These are phyloP conservation scores for Eimeria nieschulzi DNA, from an alignment of 169 alveolate species.

Conservation along the genomic window DNA sequence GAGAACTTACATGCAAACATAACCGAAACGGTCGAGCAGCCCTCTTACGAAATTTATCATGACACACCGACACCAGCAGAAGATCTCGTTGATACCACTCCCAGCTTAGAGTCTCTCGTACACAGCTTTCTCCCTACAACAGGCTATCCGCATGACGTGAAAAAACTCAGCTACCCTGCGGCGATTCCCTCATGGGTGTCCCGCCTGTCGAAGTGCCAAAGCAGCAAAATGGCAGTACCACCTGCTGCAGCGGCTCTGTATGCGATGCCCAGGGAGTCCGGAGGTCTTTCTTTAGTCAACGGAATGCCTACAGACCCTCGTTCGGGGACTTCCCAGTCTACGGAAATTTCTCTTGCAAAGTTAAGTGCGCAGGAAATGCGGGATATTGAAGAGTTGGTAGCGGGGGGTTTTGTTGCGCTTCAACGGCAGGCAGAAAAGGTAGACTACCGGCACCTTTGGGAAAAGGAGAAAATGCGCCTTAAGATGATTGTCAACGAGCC, in stretches of 20 bases:
- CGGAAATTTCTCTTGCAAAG: conserved; percentile 35
- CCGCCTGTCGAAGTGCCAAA: conserved; percentile 36
- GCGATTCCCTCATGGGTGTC: conserved; percentile 43
- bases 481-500: conserved; percentile 54
- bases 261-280: conserved; percentile 43
- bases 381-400: conserved; percentile 44
- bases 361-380: conserved; percentile 32
- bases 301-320: conserved; percentile 65
- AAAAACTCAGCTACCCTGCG: conserved; percentile 36
- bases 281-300: neutral
- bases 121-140: conserved; percentile 49
- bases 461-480: conserved; percentile 24
- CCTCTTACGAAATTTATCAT: conserved; percentile 44
- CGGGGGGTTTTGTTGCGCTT: conserved; percentile 60
- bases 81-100: conserved; percentile 54
- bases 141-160: conserved; percentile 44
- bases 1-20: conserved; percentile 5
- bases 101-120: conserved; percentile 31
- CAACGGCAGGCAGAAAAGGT: conserved; percentile 51
- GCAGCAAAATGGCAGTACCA: conserved; percentile 54
- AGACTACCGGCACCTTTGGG: conserved; percentile 55
- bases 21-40: neutral
- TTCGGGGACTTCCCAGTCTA: conserved; percentile 35
- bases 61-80: conserved; percentile 50
- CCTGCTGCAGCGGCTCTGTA: conserved; percentile 51